phyloP scores from a whole-genome alignment of 345 rosid species.

The Mangifera indica region DNA sequence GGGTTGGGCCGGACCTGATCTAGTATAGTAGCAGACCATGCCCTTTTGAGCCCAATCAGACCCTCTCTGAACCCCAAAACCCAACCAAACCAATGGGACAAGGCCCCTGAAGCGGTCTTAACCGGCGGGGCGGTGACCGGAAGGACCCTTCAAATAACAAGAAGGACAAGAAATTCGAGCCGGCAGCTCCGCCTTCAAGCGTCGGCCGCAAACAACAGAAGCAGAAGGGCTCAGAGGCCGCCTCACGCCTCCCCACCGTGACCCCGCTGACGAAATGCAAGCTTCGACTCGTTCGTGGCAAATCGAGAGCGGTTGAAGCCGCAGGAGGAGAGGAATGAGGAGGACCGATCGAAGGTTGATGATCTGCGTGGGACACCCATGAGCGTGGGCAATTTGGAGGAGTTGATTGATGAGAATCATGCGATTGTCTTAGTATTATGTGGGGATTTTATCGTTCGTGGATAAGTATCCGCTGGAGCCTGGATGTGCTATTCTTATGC shows the following conservation, averaged over 20 bases:
- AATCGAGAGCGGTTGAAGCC: conserved; percentile 57
- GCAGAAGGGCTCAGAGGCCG: conserved; percentile 42
- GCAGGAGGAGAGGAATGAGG: conserved; percentile 55
- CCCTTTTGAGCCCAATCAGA: too few species aligned
- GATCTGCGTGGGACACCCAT: conserved; percentile 33
- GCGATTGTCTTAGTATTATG: conserved; percentile 63
- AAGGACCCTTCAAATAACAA: conserved; percentile 37
- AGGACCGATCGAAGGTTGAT: conserved; percentile 29
- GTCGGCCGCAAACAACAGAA: conserved; percentile 34
- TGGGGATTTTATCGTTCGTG: conserved; percentile 54
- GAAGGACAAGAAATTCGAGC: conserved; percentile 37
- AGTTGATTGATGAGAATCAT: conserved; percentile 61
- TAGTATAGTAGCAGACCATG: too few species aligned
- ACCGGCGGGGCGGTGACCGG: conserved; percentile 44
- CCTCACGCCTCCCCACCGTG: conserved; percentile 34
- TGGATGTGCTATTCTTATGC: conserved; percentile 41
- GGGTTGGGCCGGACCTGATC: too few species aligned
- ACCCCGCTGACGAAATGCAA: conserved; percentile 52
- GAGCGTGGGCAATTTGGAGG: conserved; percentile 53
- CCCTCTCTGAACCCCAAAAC: background rate
- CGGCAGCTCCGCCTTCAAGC: conserved; percentile 30
- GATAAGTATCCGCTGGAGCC: conserved; percentile 54
- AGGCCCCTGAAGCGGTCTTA: conserved; percentile 41
- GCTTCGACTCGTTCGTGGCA: conserved; percentile 46
- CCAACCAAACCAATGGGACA: conserved; percentile 38